Base-by-base conservation (phyloP, 805 yeast species). In the Kuraishia ogatae region DNA sequence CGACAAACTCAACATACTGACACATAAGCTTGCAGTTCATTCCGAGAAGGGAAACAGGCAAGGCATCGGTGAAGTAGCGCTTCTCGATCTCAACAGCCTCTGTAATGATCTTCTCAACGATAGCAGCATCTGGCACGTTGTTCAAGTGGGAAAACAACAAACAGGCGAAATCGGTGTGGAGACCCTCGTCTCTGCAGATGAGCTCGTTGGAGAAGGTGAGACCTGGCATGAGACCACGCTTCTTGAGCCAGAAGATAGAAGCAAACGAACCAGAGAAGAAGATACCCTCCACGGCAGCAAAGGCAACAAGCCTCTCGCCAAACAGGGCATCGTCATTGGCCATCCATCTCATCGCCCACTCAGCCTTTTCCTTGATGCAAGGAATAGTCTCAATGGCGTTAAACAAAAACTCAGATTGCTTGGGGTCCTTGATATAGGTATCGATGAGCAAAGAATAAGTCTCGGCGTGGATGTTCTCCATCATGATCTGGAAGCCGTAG, bases 401-500 rank as follows among this genome's bases (percentile, higher is more conserved):
- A 78, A 93, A 89, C 71, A 94, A 78, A 73, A 80, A 89, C 60
- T 87, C 89, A 59, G 93, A 80, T 79, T 93, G 97, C 74, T 88
- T 85, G 64, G 97, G 93, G 76, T 93, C 99, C 78, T 92, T 92
- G 73, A 93, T 88, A 74, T 93, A 93, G 43, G 97, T 84, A 71
- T 93, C 99, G 63, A 93, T 90, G 69, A 94, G 82, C 62, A 94
- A 77, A 7, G 98, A 93, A 77, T 93, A 93, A 51, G 97, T 94
- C 78, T 93, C 99, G 23, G 97, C 86, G 74, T 93, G 99, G 68
- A 93, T 94, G 80, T 94, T 93, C 78, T 93, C 99, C 93, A 94
- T 94, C 98, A 92, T 92, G 74, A 93, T 94, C 79, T 93, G 99
- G 89, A 94, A 93, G 51, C 99, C 99, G 72, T 93, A 93, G 80